Percentiles rank a stretch among this genome's conserved stretches.
These are phyloP conservation scores for Iberis amara DNA, from an alignment of 441 rosid genomes.

Conservation along the genomic window DNA sequence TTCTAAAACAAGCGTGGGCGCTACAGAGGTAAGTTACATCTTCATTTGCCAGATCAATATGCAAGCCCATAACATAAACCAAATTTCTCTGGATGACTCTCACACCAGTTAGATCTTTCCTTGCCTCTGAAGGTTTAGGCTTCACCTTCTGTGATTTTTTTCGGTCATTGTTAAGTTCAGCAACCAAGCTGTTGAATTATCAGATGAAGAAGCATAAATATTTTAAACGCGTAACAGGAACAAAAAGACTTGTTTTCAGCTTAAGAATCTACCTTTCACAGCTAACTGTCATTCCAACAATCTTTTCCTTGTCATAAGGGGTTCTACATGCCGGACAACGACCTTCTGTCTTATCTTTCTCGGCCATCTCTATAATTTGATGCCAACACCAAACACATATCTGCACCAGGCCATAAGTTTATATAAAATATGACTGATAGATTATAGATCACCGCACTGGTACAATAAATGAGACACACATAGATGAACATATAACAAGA, in stretches of 20 bases:
- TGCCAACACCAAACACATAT: conserved; percentile 75
- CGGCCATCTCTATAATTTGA: conserved; percentile 62
- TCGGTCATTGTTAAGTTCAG: conserved; percentile 42
- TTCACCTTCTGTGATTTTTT: conserved; percentile 55
- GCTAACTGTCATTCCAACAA: conserved; percentile 45
- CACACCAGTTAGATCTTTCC: conserved; percentile 47
- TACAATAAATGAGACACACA: neutral
- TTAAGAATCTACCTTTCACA: conserved; percentile 46
- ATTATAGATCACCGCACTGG: neutral
- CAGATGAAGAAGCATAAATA: neutral
- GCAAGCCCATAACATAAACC: conserved; percentile 59
- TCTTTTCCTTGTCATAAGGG: conserved; percentile 57
- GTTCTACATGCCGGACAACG: conserved; percentile 64
- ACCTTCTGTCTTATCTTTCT: conserved; percentile 50
- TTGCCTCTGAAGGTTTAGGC: conserved; percentile 50
- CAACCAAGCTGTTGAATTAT: conserved; percentile 34
- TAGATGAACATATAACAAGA: neutral
- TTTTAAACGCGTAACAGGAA: neutral
- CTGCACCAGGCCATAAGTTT: conserved; percentile 29
- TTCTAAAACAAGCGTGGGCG: conserved; percentile 1
- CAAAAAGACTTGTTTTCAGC: conserved; percentile 16
- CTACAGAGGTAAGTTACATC: conserved; percentile 34
- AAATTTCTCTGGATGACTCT: conserved; percentile 57
- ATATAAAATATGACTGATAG: no score
- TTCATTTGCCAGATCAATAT: conserved; percentile 57